Evolutionary conservation across 2,329 filamentous ascomycete species (phyloP).

Genomic region (Colletotrichum magnum): DNA sequence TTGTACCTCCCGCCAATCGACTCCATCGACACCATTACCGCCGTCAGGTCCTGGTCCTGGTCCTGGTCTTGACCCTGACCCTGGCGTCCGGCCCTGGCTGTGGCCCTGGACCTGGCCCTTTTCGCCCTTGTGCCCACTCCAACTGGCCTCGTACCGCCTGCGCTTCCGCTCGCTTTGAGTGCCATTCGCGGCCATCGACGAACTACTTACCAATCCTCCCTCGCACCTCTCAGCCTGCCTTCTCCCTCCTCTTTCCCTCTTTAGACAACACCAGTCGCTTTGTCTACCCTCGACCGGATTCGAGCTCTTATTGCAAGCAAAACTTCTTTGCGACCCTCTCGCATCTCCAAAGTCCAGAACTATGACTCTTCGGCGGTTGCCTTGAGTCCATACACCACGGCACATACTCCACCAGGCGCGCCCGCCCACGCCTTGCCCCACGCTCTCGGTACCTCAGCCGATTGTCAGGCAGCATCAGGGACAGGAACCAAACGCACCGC

Average conservation of each 20-base stretch:
- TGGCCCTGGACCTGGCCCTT: conserved; percentile 35
- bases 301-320: no score
- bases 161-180: conserved; percentile 28
- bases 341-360: no score
- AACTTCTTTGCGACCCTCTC: no score
- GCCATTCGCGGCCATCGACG: conserved; percentile 21
- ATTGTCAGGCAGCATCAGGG: conserved; percentile 12
- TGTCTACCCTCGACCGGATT: background rate
- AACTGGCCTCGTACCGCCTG: conserved; percentile 31
- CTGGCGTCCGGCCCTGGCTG: conserved; percentile 28
- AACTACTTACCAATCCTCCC: conserved; percentile 33
- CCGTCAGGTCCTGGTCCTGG: conserved; percentile 32
- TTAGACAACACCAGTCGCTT: background rate
- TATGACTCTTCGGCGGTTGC: background rate
- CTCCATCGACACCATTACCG: conserved; percentile 34
- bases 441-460: conserved; percentile 27
- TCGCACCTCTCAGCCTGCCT: conserved; percentile 11
- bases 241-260: conserved; percentile 9
- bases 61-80: conserved; percentile 37
- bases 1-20: conserved; percentile 38
- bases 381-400: background rate
- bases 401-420: background rate
- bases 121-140: conserved; percentile 31
- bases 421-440: background rate
- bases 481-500: conserved; percentile 8